phyloP scores from a whole-genome alignment of 441 rosid species.

The Syzygium syzygioides region DNA sequence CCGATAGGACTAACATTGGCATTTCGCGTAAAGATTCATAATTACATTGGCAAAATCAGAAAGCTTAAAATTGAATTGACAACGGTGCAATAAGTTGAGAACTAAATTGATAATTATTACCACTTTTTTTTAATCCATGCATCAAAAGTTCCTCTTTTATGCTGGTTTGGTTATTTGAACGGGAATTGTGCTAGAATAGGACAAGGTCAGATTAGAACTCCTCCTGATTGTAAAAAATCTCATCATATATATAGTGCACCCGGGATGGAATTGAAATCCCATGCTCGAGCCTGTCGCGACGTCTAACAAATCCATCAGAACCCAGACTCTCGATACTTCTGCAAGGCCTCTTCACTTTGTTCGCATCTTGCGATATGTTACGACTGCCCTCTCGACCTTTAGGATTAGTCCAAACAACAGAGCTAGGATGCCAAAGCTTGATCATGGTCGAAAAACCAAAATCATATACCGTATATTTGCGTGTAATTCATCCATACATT shows the following conservation, averaged over 20 bases:
- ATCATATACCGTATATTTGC: background rate
- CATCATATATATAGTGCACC: background rate
- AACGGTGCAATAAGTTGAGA: background rate
- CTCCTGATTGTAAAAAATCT: background rate
- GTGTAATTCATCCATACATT: too few species aligned
- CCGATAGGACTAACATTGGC: too few species aligned
- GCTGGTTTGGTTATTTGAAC: background rate
- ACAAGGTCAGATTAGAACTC: background rate
- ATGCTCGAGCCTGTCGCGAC: background rate
- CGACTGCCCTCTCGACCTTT: background rate
- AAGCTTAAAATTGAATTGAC: too few species aligned
- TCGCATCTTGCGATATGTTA: background rate
- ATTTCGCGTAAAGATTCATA: too few species aligned
- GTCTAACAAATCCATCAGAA: background rate
- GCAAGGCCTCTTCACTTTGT: background rate
- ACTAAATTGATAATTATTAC: background rate
- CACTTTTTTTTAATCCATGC: accelerated
- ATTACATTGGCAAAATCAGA: background rate
- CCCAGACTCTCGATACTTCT: background rate
- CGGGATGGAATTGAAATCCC: background rate
- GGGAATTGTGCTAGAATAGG: too few species aligned
- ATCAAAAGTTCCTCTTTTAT: background rate
- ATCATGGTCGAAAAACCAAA: background rate
- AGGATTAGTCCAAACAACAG: too few species aligned
- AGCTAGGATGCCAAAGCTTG: too few species aligned